Conservation (phyloP, 2,329 filamentous ascomycete genomes). For the Verruconis gallopava region DNA sequence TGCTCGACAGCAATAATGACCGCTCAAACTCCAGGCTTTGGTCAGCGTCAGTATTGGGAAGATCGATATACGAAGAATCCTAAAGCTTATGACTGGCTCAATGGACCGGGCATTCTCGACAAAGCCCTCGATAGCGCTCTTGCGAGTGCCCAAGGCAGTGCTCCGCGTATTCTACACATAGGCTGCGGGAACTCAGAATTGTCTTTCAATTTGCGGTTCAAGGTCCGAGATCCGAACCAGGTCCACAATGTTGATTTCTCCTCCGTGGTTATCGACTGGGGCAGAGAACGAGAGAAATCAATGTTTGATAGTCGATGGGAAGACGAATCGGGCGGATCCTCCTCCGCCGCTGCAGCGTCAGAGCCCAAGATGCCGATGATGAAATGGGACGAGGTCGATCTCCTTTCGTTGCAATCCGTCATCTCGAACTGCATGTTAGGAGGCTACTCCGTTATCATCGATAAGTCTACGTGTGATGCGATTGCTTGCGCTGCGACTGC, state of each 20-base stretch:
- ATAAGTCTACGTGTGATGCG: slow-evolving; percentile 27
- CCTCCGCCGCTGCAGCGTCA: not conserved
- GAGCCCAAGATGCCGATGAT: slow-evolving; percentile 11
- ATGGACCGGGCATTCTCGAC: not conserved
- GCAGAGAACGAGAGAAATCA: slow-evolving; percentile 19
- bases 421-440: slow-evolving; percentile 15
- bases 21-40: not conserved
- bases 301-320: slow-evolving; percentile 11
- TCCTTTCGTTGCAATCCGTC: slow-evolving; percentile 23
- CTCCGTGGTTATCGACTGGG: slow-evolving; percentile 21
- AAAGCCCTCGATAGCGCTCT: slow-evolving; percentile 1
- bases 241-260: slow-evolving; percentile 29
- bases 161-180: slow-evolving; percentile 23
- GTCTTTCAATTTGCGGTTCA: slow-evolving; percentile 23
- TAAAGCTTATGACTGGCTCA: not conserved
- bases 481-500: slow-evolving; percentile 25
- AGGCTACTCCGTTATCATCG: slow-evolving; percentile 23
- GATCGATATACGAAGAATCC: not conserved
- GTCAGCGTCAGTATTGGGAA: not conserved
- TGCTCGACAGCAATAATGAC: no score
- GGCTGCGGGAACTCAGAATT: slow-evolving; percentile 27
- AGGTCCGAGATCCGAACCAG: slow-evolving; percentile 19
- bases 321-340: slow-evolving; percentile 1
- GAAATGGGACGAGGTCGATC: slow-evolving; percentile 23
- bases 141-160: not conserved